Evolutionary conservation across 805 yeast species (phyloP).

Genomic region (Yarrowia osloensis): DNA sequence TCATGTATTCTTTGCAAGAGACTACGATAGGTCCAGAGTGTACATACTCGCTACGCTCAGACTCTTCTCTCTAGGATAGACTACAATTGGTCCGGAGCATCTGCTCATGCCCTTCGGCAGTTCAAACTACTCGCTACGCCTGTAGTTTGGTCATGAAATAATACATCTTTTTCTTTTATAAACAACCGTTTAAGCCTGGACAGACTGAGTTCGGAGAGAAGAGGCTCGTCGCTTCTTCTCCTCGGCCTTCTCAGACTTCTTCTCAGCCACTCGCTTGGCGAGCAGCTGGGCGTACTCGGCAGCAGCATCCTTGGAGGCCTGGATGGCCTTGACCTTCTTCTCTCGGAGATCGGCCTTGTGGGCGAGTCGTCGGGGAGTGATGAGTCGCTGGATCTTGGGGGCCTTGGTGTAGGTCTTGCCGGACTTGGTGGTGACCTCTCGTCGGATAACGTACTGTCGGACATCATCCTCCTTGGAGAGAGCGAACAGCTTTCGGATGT

Average conservation of each 20-base stretch:
- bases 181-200: constrained; percentile 31
- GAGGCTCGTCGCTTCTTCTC: constrained; percentile 99
- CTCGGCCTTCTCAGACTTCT: constrained; percentile 98
- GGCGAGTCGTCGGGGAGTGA: constrained; percentile 98
- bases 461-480: constrained; percentile 92
- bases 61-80: no score
- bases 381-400: constrained; percentile 99
- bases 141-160: no score
- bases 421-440: constrained; percentile 91
- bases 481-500: constrained; percentile 99
- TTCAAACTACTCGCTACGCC: no score
- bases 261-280: constrained; percentile 97
- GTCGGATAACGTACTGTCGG: constrained; percentile 91
- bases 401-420: constrained; percentile 99
- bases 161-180: constrained; percentile 28
- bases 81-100: no score
- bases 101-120: no score
- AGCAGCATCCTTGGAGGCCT: constrained; percentile 99
- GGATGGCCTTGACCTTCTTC: constrained; percentile 93
- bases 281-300: constrained; percentile 99
- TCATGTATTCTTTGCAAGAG: no score
- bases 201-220: constrained; percentile 61
- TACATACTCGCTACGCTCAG: not conserved
- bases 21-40: no score
- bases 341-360: constrained; percentile 97